Percentiles rank a stretch among this genome's conserved stretches.
phyloP scores from a whole-genome alignment of 23 red algal species.

The Chondrus crispus region DNA sequence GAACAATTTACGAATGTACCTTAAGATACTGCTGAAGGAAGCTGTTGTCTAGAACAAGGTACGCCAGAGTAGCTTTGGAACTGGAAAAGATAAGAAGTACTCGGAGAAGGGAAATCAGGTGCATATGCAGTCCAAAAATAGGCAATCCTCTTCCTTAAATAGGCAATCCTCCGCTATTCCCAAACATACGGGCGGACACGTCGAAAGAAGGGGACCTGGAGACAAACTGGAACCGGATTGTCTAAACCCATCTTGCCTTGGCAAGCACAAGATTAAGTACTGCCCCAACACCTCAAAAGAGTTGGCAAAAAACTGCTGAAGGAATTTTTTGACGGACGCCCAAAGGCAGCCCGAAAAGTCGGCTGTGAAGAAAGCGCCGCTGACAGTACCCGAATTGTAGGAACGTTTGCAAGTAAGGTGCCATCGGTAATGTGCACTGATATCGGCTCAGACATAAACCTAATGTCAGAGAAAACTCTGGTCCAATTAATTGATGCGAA shows the following conservation, averaged over 20 bases:
- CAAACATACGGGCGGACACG: neutral
- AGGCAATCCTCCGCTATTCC: neutral
- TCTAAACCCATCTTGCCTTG: neutral
- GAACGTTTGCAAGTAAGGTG: neutral
- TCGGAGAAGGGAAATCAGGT: neutral
- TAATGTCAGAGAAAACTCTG: neutral
- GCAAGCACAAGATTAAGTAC: neutral
- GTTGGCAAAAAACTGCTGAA: neutral
- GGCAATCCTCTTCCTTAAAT: neutral
- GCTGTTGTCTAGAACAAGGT: neutral
- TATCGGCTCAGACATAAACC: neutral
- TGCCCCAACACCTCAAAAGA: constrained; percentile 10
- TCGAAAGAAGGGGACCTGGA: neutral
- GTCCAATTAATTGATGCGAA: neutral
- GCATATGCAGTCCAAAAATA: neutral
- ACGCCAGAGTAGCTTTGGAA: neutral
- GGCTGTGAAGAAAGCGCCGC: neutral
- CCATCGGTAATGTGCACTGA: neutral
- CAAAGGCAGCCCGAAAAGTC: neutral
- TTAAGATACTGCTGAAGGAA: neutral
- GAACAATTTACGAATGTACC: neutral
- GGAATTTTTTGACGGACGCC: too few relatives aligned
- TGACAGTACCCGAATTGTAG: neutral
- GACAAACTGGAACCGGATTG: neutral
- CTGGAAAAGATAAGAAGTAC: neutral